Conservation (phyloP, 495 filamentous ascomycete species). For the Hypoxylon cercidicola region DNA sequence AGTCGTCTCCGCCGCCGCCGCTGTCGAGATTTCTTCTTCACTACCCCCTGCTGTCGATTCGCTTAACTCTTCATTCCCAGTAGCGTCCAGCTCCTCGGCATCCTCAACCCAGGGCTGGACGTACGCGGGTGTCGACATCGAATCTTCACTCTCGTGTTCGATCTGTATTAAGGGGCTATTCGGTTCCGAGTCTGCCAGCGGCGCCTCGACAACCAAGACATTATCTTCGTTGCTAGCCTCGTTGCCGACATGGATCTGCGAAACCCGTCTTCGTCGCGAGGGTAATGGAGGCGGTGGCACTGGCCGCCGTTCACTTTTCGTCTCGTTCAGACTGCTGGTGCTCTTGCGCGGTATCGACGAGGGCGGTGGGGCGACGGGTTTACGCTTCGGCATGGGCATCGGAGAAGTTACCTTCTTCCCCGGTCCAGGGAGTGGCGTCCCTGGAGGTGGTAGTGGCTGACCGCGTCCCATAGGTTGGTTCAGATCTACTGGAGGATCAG, state of each 20-base stretch:
- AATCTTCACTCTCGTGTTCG: constrained; percentile 31
- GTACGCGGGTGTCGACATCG: constrained; percentile 39
- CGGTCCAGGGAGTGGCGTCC: constrained; percentile 69
- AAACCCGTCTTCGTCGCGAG: constrained; percentile 39
- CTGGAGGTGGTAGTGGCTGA: constrained; percentile 78
- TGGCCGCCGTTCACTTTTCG: constrained; percentile 50
- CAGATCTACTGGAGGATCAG: constrained; percentile 58
- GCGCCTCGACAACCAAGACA: constrained; percentile 68
- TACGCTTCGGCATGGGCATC: constrained; percentile 64
- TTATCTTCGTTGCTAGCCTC: constrained; percentile 54
- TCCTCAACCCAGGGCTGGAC: constrained; percentile 59
- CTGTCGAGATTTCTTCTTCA: constrained; percentile 5
- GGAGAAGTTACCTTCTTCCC: constrained; percentile 65
- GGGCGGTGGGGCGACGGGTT: constrained; percentile 49
- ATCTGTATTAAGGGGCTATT: constrained; percentile 55
- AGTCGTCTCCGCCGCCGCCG: neutral
- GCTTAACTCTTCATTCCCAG: constrained; percentile 30
- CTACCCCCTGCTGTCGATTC: constrained; percentile 1
- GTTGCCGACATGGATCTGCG: constrained; percentile 38
- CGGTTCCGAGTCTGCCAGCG: constrained; percentile 63
- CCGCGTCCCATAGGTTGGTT: constrained; percentile 79
- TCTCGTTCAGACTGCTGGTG: constrained; percentile 33
- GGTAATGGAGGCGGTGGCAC: constrained; percentile 55
- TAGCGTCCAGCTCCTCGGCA: constrained; percentile 36
- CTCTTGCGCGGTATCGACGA: constrained; percentile 40